Base-by-base conservation (phyloP, 2,329 filamentous ascomycete genomes). In the Xylogone sp. region DNA sequence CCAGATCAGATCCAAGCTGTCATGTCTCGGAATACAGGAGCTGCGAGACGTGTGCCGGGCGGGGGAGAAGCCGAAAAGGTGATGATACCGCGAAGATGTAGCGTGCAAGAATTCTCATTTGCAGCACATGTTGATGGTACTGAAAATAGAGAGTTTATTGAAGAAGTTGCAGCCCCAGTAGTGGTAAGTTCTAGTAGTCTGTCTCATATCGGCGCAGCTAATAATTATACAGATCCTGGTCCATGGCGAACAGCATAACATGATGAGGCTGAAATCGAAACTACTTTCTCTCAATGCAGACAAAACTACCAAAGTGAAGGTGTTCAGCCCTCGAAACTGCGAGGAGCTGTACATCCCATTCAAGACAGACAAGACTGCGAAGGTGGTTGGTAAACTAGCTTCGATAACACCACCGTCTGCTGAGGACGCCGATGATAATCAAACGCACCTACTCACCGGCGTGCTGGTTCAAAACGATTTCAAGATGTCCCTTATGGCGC, bases 391-490 rank as follows among this genome's bases (percentile, higher is more conserved):
- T 59, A 93, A 92, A 67, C 81, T 99, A 12, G 94, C 94, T 7
- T 82, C 90, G 27, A 84, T 93, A 46, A 79, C 87, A 2, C 89
- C 89, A 2, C 62, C 59, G 27, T 53, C 53, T 27, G 52, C 49
- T 45, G 52, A 70, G 50, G 50, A 61, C 19, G 68, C 70, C 31
- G 71, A 77, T n/a, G 68, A 73, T 5, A 71, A 74, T 21, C 73
- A 74, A 13, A 66, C 71, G 1, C 75, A 81, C 50, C 76, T 97
- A 43, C 82, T 99, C 61, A 88, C 87, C 0, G 94, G 94, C 22
- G 94, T 99, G 0, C 78, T 99, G 16, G 92, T 99, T 7, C 93
- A 97, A 61, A 97, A 96, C 67, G 94, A 97, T 68, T 97, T 99
- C 70, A 96, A 97, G 69, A 83, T 99, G 65, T 95, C 89, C 0